phyloP scores from a whole-genome alignment of 306 rosid genomes.

The Myrica gale region DNA sequence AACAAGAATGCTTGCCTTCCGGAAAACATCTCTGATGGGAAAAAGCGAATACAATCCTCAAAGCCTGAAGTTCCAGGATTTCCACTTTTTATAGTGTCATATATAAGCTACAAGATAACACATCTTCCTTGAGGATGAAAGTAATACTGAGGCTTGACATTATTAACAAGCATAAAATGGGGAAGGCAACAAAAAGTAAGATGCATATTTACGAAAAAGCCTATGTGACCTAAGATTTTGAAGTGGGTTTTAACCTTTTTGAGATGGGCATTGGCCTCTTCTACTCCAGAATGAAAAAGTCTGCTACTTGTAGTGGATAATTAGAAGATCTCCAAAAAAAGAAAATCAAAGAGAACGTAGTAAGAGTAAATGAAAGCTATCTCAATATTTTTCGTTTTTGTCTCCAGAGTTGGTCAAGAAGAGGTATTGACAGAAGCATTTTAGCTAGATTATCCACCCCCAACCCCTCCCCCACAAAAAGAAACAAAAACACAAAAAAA shows the following conservation, averaged over 20 bases:
- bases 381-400: not conserved
- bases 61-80: conserved; percentile 93
- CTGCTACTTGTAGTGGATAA: conserved; percentile 7
- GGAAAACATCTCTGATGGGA: conserved; percentile 87
- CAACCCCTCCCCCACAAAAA: not conserved
- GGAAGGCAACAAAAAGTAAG: conserved; percentile 20
- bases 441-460: not conserved
- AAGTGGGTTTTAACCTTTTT: not conserved
- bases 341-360: not conserved
- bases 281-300: not conserved
- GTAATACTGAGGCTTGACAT: not conserved
- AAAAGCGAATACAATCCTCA: conserved; percentile 88
- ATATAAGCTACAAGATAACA: conserved; percentile 70
- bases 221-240: conserved; percentile 7
- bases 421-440: conserved; percentile 4
- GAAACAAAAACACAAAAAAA: not conserved
- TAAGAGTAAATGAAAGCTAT: not conserved
- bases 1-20: conserved; percentile 61
- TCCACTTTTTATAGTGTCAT: conserved; percentile 75
- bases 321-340: conserved; percentile 13
- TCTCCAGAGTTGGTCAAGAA: conserved; percentile 2
- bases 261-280: not conserved
- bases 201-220: not conserved
- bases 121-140: conserved; percentile 31
- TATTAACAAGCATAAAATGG: conserved; percentile 14